Evolutionary conservation across 768 basidiomycete genomes (phyloP), one percentile per base, ranked within the genome.

Genomic region (Suillus occidentalis): DNA sequence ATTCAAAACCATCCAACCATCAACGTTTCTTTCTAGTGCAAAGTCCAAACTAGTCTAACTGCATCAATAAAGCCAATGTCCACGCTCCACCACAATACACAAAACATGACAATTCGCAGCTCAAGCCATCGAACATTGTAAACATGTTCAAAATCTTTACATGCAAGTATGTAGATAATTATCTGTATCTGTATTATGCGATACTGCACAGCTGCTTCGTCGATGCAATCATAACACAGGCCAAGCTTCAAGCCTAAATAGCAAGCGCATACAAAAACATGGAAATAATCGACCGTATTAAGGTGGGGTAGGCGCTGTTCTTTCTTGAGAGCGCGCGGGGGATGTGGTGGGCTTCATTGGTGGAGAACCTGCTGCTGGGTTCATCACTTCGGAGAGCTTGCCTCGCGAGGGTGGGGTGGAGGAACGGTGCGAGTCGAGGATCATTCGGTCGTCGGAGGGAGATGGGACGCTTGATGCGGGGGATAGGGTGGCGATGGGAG

Each of bases 401-500:
- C 79, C 75, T 66, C 86, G 82, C 62, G 84, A 79, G 18, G 84
- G 79, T 7, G 86, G 82, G 7, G 87, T 83, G 0, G 62, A 5
- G 14, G 87, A 85, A 36, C 82, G 80, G 31, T 80, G 80, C n/a
- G 77, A 55, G 42, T 76, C 76, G 36, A 76, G 69, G 9, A 42
- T 64, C 71, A 79, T 77, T 12, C 78, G 70, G 34, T 79, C 77
- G 36, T 79, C 78, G n/a, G 75, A 72, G 10, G 87, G 86, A 14
- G 87, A 86, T 18, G 85, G 82, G 18, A 83, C 82, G 5, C 83
- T 83, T 14, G 87, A 87, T 7, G 84, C 73, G 3, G 89, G 87
- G 8, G 89, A 86, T 28, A 91, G 76, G 8, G 89, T 89, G 28
- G 87, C 83, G 66, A 91, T 91, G 0, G 89, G 89, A 57, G 90